These are phyloP conservation scores for Talaromyces ruber DNA, from an alignment of 495 filamentous ascomycete genomes.

Conservation along the genomic window DNA sequence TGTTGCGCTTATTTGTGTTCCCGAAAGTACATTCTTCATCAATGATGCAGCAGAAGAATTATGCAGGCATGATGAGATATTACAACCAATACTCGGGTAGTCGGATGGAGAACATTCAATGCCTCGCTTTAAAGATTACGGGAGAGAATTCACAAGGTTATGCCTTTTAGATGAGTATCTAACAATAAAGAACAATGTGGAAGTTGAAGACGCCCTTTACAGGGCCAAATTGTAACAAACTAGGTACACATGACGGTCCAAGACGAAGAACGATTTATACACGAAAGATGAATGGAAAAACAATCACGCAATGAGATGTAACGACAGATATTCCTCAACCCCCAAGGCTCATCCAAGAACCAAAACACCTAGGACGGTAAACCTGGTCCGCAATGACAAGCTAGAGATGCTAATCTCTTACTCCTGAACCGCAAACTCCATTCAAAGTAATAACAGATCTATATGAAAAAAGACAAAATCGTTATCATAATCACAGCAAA, in stretches of 20 bases:
- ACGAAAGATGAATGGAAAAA: background rate
- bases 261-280: background rate
- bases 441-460: background rate
- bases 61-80: too few relatives aligned
- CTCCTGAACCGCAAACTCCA: background rate
- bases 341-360: background rate
- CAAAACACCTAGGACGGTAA: background rate
- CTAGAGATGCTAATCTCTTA: background rate
- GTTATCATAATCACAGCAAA: slow-evolving; percentile 12
- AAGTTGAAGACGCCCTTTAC: background rate
- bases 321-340: background rate
- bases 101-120: background rate
- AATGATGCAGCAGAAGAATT: too few relatives aligned
- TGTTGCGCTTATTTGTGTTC: background rate
- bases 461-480: background rate
- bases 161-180: background rate
- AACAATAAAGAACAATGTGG: background rate
- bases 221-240: background rate
- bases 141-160: too few relatives aligned
- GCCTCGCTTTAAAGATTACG: background rate
- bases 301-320: background rate
- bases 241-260: background rate
- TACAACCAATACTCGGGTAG: too few relatives aligned
- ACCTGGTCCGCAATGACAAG: background rate
- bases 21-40: background rate